Conservation (phyloP, 768 basidiomycete species). For the Neoboletus brunneissimus region DNA sequence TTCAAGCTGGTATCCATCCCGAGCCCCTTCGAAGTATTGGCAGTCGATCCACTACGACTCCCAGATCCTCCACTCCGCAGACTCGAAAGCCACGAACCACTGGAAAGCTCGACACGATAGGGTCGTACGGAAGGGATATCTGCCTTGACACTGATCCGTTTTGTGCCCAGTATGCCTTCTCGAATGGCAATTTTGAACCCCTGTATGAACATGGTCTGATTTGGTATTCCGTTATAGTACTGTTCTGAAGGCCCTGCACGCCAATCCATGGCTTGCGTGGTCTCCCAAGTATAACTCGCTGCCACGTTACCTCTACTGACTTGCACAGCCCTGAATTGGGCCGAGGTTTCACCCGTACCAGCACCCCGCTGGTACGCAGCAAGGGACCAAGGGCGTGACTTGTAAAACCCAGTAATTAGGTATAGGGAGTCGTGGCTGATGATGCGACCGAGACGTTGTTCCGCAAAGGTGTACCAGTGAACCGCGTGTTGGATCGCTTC, state of each 20-base stretch:
- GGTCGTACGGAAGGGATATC: slow-evolving; percentile 1
- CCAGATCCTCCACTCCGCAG: neutral
- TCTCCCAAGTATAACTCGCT: slow-evolving; percentile 12
- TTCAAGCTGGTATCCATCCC: neutral
- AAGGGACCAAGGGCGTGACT: slow-evolving; percentile 27
- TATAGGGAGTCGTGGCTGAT: slow-evolving; percentile 25
- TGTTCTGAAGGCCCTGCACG: slow-evolving; percentile 3
- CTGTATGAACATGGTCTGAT: slow-evolving; percentile 23
- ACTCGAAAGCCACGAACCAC: neutral
- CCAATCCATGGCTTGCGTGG: slow-evolving; percentile 8
- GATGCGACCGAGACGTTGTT: slow-evolving; percentile 16
- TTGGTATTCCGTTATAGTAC: slow-evolving; percentile 6
- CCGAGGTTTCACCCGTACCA: neutral
- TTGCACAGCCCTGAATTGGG: slow-evolving; percentile 12
- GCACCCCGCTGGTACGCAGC: slow-evolving; percentile 13
- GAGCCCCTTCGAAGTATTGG: neutral
- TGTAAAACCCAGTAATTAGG: slow-evolving; percentile 19
- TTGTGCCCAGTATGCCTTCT: slow-evolving; percentile 5
- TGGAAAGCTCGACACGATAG: neutral
- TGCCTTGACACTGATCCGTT: neutral
- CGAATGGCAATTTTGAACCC: slow-evolving; percentile 18
- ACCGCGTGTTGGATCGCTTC: slow-evolving; percentile 21
- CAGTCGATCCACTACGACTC: neutral
- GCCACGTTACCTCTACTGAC: slow-evolving; percentile 14
- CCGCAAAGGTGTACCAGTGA: slow-evolving; percentile 30